Conservation (phyloP, 371 early-diverging fungal genomes). For the Haplosporangium sp. region DNA sequence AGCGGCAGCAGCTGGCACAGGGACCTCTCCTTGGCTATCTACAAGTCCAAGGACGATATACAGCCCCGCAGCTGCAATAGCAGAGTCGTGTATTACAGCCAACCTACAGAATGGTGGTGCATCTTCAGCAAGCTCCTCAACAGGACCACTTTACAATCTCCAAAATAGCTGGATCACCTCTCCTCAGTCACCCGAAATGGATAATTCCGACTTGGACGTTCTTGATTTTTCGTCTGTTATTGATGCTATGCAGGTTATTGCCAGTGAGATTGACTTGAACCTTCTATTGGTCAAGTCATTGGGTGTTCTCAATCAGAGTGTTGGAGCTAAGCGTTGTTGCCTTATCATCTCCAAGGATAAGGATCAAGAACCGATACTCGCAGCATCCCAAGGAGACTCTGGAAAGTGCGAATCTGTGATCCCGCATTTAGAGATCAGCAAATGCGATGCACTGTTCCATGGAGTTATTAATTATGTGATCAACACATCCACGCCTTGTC, state of each 20-base stretch:
- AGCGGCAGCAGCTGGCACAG: background rate
- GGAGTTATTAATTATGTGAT: conserved; percentile 52
- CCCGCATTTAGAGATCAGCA: conserved; percentile 35
- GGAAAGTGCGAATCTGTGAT: conserved; percentile 42
- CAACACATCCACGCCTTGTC: conserved; percentile 40
- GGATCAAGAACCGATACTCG: conserved; percentile 19
- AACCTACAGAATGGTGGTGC: conserved; percentile 13
- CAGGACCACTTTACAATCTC: conserved; percentile 13
- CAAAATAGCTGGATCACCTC: conserved; percentile 30
- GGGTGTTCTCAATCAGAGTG: conserved; percentile 47
- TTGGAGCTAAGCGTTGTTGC: conserved; percentile 42
- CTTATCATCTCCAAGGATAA: conserved; percentile 48
- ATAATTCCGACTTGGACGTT: conserved; percentile 47
- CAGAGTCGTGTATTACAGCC: conserved; percentile 15
- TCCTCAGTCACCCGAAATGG: conserved; percentile 40
- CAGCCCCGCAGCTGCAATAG: conserved; percentile 43
- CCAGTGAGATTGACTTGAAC: conserved; percentile 50
- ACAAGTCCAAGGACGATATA: conserved; percentile 39
- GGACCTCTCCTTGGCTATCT: conserved; percentile 38
- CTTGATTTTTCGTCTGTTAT: conserved; percentile 54
- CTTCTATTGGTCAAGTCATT: conserved; percentile 47
- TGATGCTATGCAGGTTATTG: conserved; percentile 56
- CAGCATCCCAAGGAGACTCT: conserved; percentile 36
- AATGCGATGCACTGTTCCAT: conserved; percentile 39
- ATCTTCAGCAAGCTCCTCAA: conserved; percentile 11